Evolutionary conservation across 495 filamentous ascomycete genomes (phyloP).

Genomic region (Parachaetomium inaequale): DNA sequence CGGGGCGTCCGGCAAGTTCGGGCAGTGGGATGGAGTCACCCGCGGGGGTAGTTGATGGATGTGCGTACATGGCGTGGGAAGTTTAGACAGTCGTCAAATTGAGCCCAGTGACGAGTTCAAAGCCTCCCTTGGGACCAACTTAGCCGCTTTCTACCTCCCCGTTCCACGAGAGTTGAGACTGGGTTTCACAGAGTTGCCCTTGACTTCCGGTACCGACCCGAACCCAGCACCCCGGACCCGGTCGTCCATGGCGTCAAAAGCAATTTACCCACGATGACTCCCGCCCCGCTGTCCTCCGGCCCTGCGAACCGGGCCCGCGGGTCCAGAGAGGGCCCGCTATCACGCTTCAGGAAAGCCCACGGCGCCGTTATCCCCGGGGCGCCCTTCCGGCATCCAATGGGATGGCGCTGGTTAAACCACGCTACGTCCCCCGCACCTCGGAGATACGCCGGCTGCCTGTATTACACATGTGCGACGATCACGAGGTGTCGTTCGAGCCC

Average conservation of each 20-base stretch:
- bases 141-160: neutral
- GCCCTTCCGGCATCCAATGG: conserved; percentile 13
- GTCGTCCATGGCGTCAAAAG: neutral
- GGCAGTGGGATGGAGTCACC: neutral
- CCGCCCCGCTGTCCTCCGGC: conserved; percentile 3
- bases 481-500: conserved; percentile 8
- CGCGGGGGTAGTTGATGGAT: neutral
- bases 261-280: conserved; percentile 9
- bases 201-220: neutral
- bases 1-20: no score
- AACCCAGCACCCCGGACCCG: neutral
- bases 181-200: neutral
- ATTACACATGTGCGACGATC: conserved; percentile 3
- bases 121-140: neutral
- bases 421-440: conserved; percentile 4
- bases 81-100: neutral
- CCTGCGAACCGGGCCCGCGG: conserved; percentile 15
- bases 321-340: conserved; percentile 14
- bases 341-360: conserved; percentile 15
- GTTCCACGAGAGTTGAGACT: neutral
- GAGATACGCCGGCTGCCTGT: neutral
- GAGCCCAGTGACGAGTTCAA: neutral
- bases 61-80: neutral
- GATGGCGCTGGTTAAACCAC: conserved; percentile 21
- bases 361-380: conserved; percentile 3